Conservation (phyloP, 805 yeast genomes). For the Sporopachydermia lactativora region DNA sequence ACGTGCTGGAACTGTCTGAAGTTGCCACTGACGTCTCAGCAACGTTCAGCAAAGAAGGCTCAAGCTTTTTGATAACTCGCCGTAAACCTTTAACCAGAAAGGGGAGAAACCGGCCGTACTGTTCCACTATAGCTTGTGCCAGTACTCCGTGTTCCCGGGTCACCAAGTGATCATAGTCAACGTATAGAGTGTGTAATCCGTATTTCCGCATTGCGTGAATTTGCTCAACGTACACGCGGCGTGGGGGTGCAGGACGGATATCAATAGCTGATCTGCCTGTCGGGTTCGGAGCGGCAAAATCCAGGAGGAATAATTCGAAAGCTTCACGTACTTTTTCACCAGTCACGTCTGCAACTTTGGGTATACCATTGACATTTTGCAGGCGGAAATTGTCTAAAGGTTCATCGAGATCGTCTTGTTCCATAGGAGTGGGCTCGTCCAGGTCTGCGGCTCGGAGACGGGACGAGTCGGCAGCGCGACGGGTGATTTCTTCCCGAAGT, state of each 20-base stretch:
- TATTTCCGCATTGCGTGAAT: slow-evolving; percentile 65
- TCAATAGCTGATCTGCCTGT: slow-evolving; percentile 21
- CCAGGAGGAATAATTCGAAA: slow-evolving; percentile 72
- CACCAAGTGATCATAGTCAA: slow-evolving; percentile 70
- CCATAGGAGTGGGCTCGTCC: slow-evolving; percentile 5
- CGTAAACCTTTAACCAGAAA: slow-evolving; percentile 64
- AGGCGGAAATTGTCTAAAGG: slow-evolving; percentile 27
- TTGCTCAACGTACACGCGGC: slow-evolving; percentile 61
- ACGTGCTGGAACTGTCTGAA: slow-evolving; percentile 23
- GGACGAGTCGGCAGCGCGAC: too few relatives aligned
- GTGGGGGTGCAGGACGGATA: slow-evolving; percentile 17
- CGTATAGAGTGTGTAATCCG: slow-evolving; percentile 65
- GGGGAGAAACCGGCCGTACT: slow-evolving; percentile 86
- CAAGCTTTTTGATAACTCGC: slow-evolving; percentile 56
- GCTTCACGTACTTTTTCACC: slow-evolving; percentile 91
- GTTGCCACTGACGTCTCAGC: slow-evolving; percentile 23
- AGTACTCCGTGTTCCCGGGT: slow-evolving; percentile 73
- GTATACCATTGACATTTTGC: slow-evolving; percentile 53
- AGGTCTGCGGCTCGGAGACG: slow-evolving; percentile 2
- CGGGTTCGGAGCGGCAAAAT: slow-evolving; percentile 33
- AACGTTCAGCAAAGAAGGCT: slow-evolving; percentile 51
- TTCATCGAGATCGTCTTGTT: slow-evolving; percentile 11
- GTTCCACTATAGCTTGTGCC: slow-evolving; percentile 81
- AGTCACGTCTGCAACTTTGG: slow-evolving; percentile 79
- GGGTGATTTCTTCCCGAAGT: too few relatives aligned